A percentile compares a stretch with the other conserved stretches of the same genome.
These are phyloP conservation scores for Cicer judaicum DNA, from an alignment of 306 rosid species.

Conservation along the genomic window DNA sequence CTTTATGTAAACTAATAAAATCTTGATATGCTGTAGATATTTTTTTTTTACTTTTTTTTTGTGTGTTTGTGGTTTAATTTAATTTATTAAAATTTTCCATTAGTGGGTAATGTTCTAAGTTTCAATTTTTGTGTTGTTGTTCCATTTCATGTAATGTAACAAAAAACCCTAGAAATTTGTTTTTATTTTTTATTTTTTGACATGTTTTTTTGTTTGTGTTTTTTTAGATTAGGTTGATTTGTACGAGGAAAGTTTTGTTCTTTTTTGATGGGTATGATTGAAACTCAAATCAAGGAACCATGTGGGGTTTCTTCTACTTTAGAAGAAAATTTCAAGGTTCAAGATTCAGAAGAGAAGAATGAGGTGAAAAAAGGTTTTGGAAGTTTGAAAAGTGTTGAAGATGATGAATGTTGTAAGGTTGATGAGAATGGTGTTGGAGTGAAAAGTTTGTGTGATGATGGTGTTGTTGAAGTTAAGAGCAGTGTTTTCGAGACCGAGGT, in stretches of 20 bases:
- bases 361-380: slow-evolving; percentile 37
- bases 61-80: neutral
- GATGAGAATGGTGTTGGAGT: slow-evolving; percentile 40
- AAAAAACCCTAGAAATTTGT: slow-evolving; percentile 54
- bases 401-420: too few species aligned
- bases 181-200: neutral
- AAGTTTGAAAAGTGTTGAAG: slow-evolving; percentile 19
- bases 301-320: slow-evolving; percentile 41
- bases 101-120: slow-evolving; percentile 40
- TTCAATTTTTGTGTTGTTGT: slow-evolving; percentile 20
- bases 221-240: slow-evolving; percentile 49
- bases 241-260: slow-evolving; percentile 36
- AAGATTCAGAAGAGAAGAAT: slow-evolving; percentile 39
- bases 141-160: slow-evolving; percentile 7
- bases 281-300: slow-evolving; percentile 51
- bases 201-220: slow-evolving; percentile 23
- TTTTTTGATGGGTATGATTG: slow-evolving; percentile 62
- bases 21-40: neutral
- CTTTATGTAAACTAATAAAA: neutral
- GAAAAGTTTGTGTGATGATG: slow-evolving; percentile 41
- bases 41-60: neutral
- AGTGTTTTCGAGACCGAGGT: slow-evolving; percentile 45
- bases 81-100: slow-evolving; percentile 21
- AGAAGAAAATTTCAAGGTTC: slow-evolving; percentile 40
- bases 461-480: slow-evolving; percentile 43